Base-by-base conservation (phyloP, 2,329 filamentous ascomycete species). In the Aschersonia sp. region DNA sequence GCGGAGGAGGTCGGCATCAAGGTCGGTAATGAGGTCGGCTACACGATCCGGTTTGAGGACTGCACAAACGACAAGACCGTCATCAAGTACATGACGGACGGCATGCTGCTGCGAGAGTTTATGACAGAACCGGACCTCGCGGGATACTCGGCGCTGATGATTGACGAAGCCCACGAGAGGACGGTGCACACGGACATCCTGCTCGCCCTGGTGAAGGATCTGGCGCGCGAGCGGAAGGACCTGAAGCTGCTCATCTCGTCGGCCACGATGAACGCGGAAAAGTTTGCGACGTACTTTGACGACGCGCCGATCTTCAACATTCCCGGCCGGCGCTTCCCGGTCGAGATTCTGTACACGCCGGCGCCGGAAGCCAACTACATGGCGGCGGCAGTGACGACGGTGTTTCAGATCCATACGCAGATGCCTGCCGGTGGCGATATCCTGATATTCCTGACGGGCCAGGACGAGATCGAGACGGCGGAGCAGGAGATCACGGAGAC, bases 41-140 rank as follows among this genome's bases (percentile, higher is more conserved):
- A 95, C 62, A 83, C 83, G 0, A 94, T 98, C 55, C 84, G 92
- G 51, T 98, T 97, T 57, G 92, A 98, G 61, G 87, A 95, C 63
- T 81, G 82, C 52, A 94, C 88, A 0, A 87, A 80, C 60, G 87
- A 94, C 57, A 94, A 94, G 66, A 97, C 92, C 0, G 72, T 90
- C 6, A 67, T 98, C 47, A 94, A 95, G 64, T 97, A 95, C 65
- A 90, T 94, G 84, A 98, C 92, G 0, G 92, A 98, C 58, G 92
- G 92, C 60, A 94, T 97, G 84, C 70, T 97, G 40, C 70, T 97
- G 32, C 76, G 88, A 59, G 87, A 95, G 60, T 84, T 95, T 53
- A 78, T 95, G 67, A 90, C 87, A 0, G 87, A 94, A 57, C 89
- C 90, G 0, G 81, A 90, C 54, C 69, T 97, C 5, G 76, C 79